Base-by-base conservation (phyloP, 305 asterid genomes). In the Ajuga reptans region DNA sequence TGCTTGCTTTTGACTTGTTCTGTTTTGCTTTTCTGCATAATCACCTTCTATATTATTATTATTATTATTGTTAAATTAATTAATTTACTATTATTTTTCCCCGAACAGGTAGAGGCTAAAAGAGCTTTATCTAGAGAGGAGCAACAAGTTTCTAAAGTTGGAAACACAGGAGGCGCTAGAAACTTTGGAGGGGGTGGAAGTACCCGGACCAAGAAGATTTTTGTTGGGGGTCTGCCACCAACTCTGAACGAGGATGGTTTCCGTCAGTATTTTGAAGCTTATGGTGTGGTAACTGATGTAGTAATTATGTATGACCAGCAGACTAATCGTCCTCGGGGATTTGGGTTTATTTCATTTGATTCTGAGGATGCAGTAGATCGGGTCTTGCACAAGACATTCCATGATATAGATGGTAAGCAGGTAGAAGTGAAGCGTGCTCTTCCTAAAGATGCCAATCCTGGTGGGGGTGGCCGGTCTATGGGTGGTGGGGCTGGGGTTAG, bases 341-440 rank as follows among this genome's bases (percentile, higher is more conserved):
- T 90, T 71, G 97, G 97, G 5, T 90, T 90, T 71, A 83, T 90
- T 75, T 88, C 96, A 6, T 90, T 90, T 34, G 97, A 90, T 59
- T 77, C 89, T 43, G 95, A 90, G 78, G 95, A 90, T 60, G 94
- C 96, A n/a, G 95, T 90, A 9, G 97, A 90, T 64, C 80, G 89
- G 57, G 96, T 90, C 55, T 78, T 90, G 16, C 94, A 86, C 66
- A 90, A 90, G 80, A 79, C 84, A n/a, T 88, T 84, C 73, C 97
- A 90, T 72, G 97, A 90, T 59, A 74, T 90, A 75, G 76, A 72
- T 57, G 96, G 92, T 53, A 90, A 90, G 80, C 91, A 84, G 53
- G 97, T 90, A 27, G 97, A 90, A 78, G 97, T 90, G 50, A 90
- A 90, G 71, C 87, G 94, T 8, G 97, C 97, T 59, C 89, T 85